These are phyloP conservation scores for Glycine latifolia DNA, from an alignment of 306 rosid genomes.

Conservation along the genomic window DNA sequence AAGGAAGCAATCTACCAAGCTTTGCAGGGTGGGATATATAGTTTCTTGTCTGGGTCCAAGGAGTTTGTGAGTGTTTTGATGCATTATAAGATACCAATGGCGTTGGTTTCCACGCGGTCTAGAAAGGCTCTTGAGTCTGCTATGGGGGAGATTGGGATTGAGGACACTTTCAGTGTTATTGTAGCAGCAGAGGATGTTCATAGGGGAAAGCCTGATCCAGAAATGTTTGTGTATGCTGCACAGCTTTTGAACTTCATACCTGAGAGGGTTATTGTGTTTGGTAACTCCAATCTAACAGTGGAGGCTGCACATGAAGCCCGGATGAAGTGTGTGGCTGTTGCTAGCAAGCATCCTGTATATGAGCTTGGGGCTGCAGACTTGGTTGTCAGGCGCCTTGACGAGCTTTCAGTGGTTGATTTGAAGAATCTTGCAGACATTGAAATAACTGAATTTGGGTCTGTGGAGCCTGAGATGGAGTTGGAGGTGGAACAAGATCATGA, in stretches of 20 bases:
- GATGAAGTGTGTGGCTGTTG: constrained; percentile 98
- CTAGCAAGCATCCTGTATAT: constrained; percentile 95
- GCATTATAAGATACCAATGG: constrained; percentile 94
- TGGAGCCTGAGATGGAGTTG: constrained; percentile 81
- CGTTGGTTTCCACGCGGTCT: constrained; percentile 88
- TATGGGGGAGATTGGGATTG: constrained; percentile 75
- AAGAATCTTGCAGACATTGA: constrained; percentile 86
- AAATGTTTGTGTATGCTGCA: constrained; percentile 87
- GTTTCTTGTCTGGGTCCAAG: constrained; percentile 74
- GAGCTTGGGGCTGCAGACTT: constrained; percentile 95
- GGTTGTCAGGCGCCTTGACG: constrained; percentile 84
- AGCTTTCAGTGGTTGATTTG: constrained; percentile 90
- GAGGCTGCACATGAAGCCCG: constrained; percentile 96
- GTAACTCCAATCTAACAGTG: constrained; percentile 90
- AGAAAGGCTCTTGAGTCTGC: constrained; percentile 80
- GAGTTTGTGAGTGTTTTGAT: constrained; percentile 89
- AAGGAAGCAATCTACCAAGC: constrained; percentile 88
- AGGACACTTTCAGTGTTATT: constrained; percentile 73
- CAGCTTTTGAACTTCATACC: constrained; percentile 90
- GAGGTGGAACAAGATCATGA: constrained; percentile 65
- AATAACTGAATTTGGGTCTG: constrained; percentile 69
- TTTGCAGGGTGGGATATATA: constrained; percentile 86
- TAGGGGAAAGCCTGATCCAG: constrained; percentile 97
- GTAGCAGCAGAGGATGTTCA: constrained; percentile 94
- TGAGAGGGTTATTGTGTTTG: constrained; percentile 96